Evolutionary conservation across 1,284 basidiomycete genomes (phyloP), one percentile per base, ranked within the genome.

Genomic region (Pseudozyma flocculosa): DNA sequence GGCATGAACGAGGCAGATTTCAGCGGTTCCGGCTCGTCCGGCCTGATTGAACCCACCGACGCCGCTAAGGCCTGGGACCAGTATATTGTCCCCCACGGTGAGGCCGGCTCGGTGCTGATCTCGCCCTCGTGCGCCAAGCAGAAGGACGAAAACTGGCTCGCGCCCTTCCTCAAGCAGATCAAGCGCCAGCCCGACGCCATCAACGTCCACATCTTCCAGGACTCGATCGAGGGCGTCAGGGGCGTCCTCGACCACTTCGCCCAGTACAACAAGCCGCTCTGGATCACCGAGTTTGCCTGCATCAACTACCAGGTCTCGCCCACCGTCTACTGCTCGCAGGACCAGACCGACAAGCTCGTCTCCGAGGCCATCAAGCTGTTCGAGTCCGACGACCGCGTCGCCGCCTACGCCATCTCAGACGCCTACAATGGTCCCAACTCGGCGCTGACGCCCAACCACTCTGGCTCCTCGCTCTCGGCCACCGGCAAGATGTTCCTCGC

Each of bases 191-290:
- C 70, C 23, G 70, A 72, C 55, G 52, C 60, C 21, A 64, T 72
- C 44, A 61, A 54, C n/a, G 68, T 72, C 1, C 70, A 72, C 52
- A 71, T 72, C 45, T 72, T 72, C 62, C 61, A 69, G 39, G 54
- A 72, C 54, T 55, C 58, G 48, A 61, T 65, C 43, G 59, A 51
- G n/a, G 54, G 58, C 14, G 61, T 71, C 42, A 63, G 57, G 40
- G 44, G 45, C 5, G 62, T 62, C 18, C 51, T 72, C 26, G 59
- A 72, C 24, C 70, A 72, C 48, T 72, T 45, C 37, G 61, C 61
- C 9, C 36, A 50, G 26, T 72, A 72, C 47, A 54, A 54, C 29
- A 59, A 69, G 38, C 58, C 57, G 19, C 51, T 72, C 48, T 68
- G 64, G 66, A 61, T 70, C 56, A 70, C 68, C 47, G 70, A 70